phyloP scores from a whole-genome alignment of 371 early-diverging fungal genomes.

The Dentiscutata heterogama region DNA sequence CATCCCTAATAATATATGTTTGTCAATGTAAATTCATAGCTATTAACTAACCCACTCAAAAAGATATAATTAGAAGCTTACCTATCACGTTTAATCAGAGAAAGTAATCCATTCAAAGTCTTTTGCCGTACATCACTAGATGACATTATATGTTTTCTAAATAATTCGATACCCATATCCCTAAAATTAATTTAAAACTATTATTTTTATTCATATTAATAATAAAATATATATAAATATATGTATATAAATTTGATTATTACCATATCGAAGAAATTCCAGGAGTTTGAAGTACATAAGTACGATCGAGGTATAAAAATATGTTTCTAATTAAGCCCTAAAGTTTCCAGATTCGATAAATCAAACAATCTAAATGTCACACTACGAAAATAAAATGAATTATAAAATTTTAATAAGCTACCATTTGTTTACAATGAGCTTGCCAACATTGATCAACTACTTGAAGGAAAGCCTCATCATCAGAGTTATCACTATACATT shows the following conservation, averaged over 20 bases:
- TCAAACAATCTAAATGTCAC: not conserved
- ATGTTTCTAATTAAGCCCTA: slow-evolving; percentile 79
- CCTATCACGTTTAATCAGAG: slow-evolving; percentile 70
- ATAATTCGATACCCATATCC: slow-evolving; percentile 85
- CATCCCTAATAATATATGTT: slow-evolving; percentile 55
- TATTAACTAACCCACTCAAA: slow-evolving; percentile 62
- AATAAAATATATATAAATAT: not conserved
- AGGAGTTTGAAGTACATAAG: slow-evolving; percentile 82
- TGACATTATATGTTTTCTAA: slow-evolving; percentile 68
- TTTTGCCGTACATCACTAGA: slow-evolving; percentile 60
- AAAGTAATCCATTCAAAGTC: slow-evolving; percentile 63
- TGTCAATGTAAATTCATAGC: slow-evolving; percentile 65
- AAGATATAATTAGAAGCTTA: slow-evolving; percentile 33
- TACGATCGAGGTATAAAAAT: slow-evolving; percentile 92
- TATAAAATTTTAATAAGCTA: slow-evolving; percentile 40
- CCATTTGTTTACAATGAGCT: slow-evolving; percentile 74
- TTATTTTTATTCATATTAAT: not conserved
- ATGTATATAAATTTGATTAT: not conserved
- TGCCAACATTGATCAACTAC: slow-evolving; percentile 71
- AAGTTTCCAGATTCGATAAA: not conserved
- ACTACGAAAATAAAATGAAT: not conserved
- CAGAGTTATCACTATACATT: slow-evolving; percentile 49
- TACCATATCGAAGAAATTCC: slow-evolving; percentile 77
- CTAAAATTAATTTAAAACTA: slow-evolving; percentile 40
- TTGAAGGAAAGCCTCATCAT: slow-evolving; percentile 61